Evolutionary conservation across 2,329 filamentous ascomycete genomes (phyloP).

Genomic region (Hymenoscyphus albidus): DNA sequence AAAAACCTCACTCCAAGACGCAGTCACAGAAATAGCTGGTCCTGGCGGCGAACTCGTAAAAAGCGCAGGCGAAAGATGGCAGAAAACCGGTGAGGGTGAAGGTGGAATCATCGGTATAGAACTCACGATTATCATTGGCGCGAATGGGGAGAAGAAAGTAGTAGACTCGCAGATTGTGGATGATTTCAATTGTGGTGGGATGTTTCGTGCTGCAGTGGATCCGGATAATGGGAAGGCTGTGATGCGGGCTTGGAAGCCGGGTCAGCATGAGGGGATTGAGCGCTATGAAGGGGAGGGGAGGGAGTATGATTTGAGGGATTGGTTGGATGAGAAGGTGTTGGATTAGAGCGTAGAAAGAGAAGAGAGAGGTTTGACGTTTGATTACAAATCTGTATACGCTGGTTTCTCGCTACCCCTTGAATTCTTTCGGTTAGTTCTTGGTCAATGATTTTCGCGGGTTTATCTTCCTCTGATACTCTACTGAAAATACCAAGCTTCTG

Average conservation of each 20-base stretch:
- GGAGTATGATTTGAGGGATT: slow-evolving; percentile 33
- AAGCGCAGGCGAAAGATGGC: slow-evolving; percentile 72
- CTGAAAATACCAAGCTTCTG: no score
- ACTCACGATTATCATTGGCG: slow-evolving; percentile 45
- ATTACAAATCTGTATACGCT: no score
- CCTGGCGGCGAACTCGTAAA: slow-evolving; percentile 68
- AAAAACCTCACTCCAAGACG: slow-evolving; percentile 46
- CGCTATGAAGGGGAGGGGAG: slow-evolving; percentile 33
- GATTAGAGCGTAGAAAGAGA: neutral
- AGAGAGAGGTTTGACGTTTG: neutral
- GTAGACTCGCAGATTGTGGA: slow-evolving; percentile 56
- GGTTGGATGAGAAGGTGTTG: slow-evolving; percentile 25
- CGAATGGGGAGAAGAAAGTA: slow-evolving; percentile 40
- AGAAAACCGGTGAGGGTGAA: slow-evolving; percentile 70
- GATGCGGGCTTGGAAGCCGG: slow-evolving; percentile 52
- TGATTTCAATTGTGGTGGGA: slow-evolving; percentile 82
- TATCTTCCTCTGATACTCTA: no score
- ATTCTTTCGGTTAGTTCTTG: no score
- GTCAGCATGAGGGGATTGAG: slow-evolving; percentile 31
- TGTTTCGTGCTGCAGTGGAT: slow-evolving; percentile 78
- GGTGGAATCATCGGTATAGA: slow-evolving; percentile 86
- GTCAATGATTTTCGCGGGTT: no score
- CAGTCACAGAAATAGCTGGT: slow-evolving; percentile 64
- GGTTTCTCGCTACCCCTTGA: no score
- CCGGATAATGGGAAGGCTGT: slow-evolving; percentile 50